Base-by-base conservation (phyloP, 106 monocot species). In the Cymbidium sinense region DNA sequence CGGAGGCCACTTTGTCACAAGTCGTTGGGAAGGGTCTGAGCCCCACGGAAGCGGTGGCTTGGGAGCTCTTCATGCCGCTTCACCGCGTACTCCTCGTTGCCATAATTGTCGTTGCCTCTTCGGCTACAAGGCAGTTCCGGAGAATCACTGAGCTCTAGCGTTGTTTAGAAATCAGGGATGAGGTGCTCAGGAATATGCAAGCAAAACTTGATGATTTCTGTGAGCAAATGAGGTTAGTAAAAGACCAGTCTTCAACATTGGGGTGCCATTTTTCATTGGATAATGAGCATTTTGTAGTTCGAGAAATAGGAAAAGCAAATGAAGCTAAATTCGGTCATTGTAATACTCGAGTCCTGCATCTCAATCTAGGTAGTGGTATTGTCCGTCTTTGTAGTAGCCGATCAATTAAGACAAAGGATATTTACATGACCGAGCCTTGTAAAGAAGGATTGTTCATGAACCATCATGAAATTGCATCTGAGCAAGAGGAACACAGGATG, bases 401-500 rank as follows among this genome's bases (percentile, higher is more conserved):
- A 4, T 50, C 78, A 43, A 31, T 73, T 77, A 69, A 29, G 58
- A 0, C 82, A 79, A 84, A 84, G 91, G 84, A 84, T 47, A 10
- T 23, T 62, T 36, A n/a, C 79, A 85, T 70, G 64, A 44, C 12
- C 23, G 85, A 88, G 36, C 64, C 23, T 17, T n/a, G 34, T 34
- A 81, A 79, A 78, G 69, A 72, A 33, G 89, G 89, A 37, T 33
- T 31, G 5, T 82, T 77, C 17, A 52, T 70, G 72, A 80, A 47
- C 27, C 9, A 64, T 55, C 64, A 44, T 17, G 37, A 50, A 17
- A 81, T 37, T 52, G 50, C 54, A 41, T 80, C 15, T 6, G 91
- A 90, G 84, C 94, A 81, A 72, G 98, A 98, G 74, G 98, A 98
- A 70, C 89, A 94, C 0, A 85, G 98, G 7, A 87, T 98, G 90